These are phyloP conservation scores for Didymella pinodella DNA, from an alignment of 2,329 filamentous ascomycete genomes.

Conservation along the genomic window DNA sequence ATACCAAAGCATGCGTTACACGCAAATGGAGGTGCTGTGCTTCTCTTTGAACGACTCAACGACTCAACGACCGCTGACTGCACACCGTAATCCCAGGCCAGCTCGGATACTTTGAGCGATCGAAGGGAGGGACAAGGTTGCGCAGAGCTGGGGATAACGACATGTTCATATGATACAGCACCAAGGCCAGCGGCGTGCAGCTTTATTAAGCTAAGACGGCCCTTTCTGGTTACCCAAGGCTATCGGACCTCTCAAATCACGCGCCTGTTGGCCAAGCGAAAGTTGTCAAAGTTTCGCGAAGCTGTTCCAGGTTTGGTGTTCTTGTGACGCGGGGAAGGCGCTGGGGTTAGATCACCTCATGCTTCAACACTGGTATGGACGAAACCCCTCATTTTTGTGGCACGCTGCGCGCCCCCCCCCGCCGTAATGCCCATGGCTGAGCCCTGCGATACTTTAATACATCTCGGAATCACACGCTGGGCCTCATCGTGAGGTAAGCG, in stretches of 20 bases:
- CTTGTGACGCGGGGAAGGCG: slow-evolving; percentile 33
- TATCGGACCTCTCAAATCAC: slow-evolving; percentile 22
- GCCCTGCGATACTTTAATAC: not conserved
- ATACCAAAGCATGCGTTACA: slow-evolving; percentile 2
- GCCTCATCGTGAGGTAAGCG: not conserved
- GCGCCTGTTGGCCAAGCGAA: slow-evolving; percentile 22
- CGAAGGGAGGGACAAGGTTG: slow-evolving; percentile 5
- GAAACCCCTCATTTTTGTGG: not conserved
- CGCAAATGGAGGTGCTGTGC: slow-evolving; percentile 6
- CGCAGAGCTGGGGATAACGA: slow-evolving; percentile 17
- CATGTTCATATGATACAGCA: slow-evolving; percentile 27
- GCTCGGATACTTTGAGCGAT: slow-evolving; percentile 3
- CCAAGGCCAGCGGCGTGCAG: slow-evolving; percentile 28
- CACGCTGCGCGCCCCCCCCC: slow-evolving; percentile 1
- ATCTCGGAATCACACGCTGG: not conserved
- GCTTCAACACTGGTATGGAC: not conserved
- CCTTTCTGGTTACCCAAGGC: slow-evolving; percentile 19
- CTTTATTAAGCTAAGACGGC: slow-evolving; percentile 24
- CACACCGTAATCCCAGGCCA: slow-evolving; percentile 16
- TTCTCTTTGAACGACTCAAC: slow-evolving; percentile 5
- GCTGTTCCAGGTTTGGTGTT: slow-evolving; percentile 21
- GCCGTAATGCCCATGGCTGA: not conserved
- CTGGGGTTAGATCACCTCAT: slow-evolving; percentile 16
- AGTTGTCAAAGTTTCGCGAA: slow-evolving; percentile 27
- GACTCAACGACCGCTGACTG: not conserved